Base-by-base conservation (phyloP, 352 stramenopile genomes). In the Phytophthora colocasiae region DNA sequence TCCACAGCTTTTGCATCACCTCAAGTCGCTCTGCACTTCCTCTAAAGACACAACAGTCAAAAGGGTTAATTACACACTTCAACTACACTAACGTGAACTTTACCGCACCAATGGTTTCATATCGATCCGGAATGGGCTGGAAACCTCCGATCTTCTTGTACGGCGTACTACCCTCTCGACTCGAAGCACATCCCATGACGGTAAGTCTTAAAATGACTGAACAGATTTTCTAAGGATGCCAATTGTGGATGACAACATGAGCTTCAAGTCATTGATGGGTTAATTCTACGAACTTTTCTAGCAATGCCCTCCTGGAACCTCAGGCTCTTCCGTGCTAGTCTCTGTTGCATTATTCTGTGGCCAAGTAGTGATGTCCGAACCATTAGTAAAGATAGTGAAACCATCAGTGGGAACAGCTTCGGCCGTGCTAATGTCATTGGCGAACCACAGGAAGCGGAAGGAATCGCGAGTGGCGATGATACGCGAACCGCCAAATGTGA, bases 311-410 rank as follows among this genome's bases (percentile, higher is more conserved):
- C 50, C 45, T 6, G 14, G 22, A 17, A 61, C 43, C 17, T 55
- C 56, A 0, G 58, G 44, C 32, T 66, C 49, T 11, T 50, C 39
- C 1, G 72, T 71, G 14, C 39, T 38, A 22, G 58, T 61, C 1
- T 48, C 50, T 1, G 67, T 66, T 19, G 64, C 53, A 19, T 58
- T 75, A 32, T 49, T 70, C 51, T 69, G 70, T 11, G 70, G 70
- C 77, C 73, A 85, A 43, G 26, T 66, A 10, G 66, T 73, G 19
- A 75, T 59, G 31, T 77, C 77, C n/a, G 63, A 59, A 1, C 71
- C 71, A 54, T 81, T 72, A 12, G 64, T 58, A 45, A 75, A 78
- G 49, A 85, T 82, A n/a, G 77, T 85, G 58, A 85, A 85, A 32
- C 71, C 73, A 24, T 85, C 77, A 12, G 73, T 81, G 1, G 76